Evolutionary conservation across 2,329 filamentous ascomycete species (phyloP).

Genomic region (Colletotrichum musae): DNA sequence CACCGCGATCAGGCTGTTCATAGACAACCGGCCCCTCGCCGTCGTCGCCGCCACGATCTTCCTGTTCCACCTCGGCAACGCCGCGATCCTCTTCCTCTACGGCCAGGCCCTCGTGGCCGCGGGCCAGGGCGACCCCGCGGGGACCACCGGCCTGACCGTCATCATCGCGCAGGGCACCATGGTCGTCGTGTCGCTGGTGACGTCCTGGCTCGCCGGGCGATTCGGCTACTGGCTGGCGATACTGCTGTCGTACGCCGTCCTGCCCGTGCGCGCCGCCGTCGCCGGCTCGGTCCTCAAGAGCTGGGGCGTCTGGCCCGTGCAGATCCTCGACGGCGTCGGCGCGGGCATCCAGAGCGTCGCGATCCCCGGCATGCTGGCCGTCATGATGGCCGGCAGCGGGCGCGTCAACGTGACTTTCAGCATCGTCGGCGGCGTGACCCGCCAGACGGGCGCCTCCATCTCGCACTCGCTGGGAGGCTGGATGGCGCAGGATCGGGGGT

Average conservation of each 20-base stretch:
- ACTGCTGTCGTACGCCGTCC: slow-evolving; percentile 13
- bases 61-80: slow-evolving; percentile 34
- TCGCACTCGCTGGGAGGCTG: slow-evolving; percentile 29
- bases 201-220: slow-evolving; percentile 30
- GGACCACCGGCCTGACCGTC: slow-evolving; percentile 33
- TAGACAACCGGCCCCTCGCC: slow-evolving; percentile 17
- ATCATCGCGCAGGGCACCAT: slow-evolving; percentile 36
- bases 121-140: slow-evolving; percentile 28
- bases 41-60: slow-evolving; percentile 25
- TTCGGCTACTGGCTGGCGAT: slow-evolving; percentile 26
- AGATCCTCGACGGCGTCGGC: slow-evolving; percentile 35
- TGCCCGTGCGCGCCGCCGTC: slow-evolving; percentile 27
- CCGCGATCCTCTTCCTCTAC: slow-evolving; percentile 30
- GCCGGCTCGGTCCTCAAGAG: slow-evolving; percentile 21
- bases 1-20: neutral
- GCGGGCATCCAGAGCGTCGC: slow-evolving; percentile 35
- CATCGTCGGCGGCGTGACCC: slow-evolving; percentile 34
- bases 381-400: slow-evolving; percentile 32
- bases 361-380: slow-evolving; percentile 27
- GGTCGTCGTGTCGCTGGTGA: slow-evolving; percentile 25
- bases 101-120: slow-evolving; percentile 32
- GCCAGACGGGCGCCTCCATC: slow-evolving; percentile 29
- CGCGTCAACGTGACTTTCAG: slow-evolving; percentile 26
- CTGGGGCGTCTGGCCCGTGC: slow-evolving; percentile 33
- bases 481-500: slow-evolving; percentile 25